A percentile compares a stretch with the other conserved stretches of the same genome.
phyloP scores from a whole-genome alignment of 495 filamentous ascomycete species.

The Annulohypoxylon stygium region DNA sequence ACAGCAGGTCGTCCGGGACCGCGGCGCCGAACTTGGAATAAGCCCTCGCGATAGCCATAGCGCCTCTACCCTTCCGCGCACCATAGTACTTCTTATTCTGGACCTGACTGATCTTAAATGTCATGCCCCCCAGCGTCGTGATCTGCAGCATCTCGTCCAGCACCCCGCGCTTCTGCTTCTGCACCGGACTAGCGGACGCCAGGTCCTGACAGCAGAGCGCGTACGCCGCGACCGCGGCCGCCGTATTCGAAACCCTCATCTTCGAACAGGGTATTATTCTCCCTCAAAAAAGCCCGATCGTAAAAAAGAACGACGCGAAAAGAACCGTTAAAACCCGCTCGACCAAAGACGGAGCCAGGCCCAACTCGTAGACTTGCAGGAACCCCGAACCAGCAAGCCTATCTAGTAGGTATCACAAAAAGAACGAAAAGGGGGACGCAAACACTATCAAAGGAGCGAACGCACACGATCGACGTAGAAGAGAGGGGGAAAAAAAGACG shows the following conservation, averaged over 20 bases:
- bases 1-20: constrained; percentile 51
- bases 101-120: constrained; percentile 58
- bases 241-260: constrained; percentile 39
- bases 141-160: constrained; percentile 43
- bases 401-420: background rate
- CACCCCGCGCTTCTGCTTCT: constrained; percentile 35
- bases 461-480: background rate
- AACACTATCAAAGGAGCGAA: constrained; percentile 39
- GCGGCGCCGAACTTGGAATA: constrained; percentile 58
- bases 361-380: constrained; percentile 18
- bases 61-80: constrained; percentile 51
- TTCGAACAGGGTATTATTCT: no score
- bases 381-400: constrained; percentile 45
- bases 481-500: constrained; percentile 12
- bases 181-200: constrained; percentile 40
- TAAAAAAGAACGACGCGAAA: constrained; percentile 22
- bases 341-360: constrained; percentile 8
- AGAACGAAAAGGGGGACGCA: constrained; percentile 13
- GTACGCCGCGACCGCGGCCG: constrained; percentile 42
- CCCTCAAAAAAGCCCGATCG: background rate
- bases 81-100: constrained; percentile 55
- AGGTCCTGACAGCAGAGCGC: constrained; percentile 27
- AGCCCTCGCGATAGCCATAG: constrained; percentile 57
- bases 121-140: constrained; percentile 54
- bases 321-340: constrained; percentile 15